Evolutionary conservation across 176 grass and related monocot species (phyloP), one percentile per base, ranked within the genome.

Genomic region (Saccharum officinarum): DNA sequence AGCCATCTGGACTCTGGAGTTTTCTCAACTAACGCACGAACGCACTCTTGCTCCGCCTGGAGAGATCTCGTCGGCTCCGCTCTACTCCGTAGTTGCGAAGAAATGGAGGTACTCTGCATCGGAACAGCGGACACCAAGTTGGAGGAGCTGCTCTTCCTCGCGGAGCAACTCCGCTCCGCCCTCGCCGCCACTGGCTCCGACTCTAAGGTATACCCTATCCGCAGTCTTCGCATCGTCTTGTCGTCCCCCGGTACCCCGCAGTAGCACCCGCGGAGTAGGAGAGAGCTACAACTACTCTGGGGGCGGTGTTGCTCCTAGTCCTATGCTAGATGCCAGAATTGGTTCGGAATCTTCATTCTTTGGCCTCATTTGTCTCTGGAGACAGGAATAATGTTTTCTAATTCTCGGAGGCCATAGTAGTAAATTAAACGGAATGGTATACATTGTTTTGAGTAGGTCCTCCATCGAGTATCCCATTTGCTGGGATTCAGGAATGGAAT

Each of bases 81-180:
- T 18, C 60, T 34, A 34, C 70, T 17, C 10, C 55, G 33, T 65
- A 26, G 71, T 12, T 22, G 9, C 9, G 11, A 23, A 38, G 34
- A 55, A 59, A 90, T 90, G 88, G 88, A 98, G 83, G 87, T 90
- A 31, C 83, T 92, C 64, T 98, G 96, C 89, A 90, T 98, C 38
- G 96, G 96, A 23, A 98, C 93, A 14, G 93, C 85, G 22, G 96
- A 98, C 85, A 98, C 93, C 73, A 98, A 98, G 75, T 82, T 89
- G 67, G 96, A 95, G 52, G 96, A 98, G 91, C 91, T 98, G 79
- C 89, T 86, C 65, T 98, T 94, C 82, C 89, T 98, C 11, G 89
- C 93, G 44, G 8, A 78, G 39, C 80, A 81, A 42, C 67, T 98
- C 73, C 78, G 88, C 86, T 89, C 87, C 80, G 59, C 36, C 80